These are phyloP conservation scores for Akanthomyces muscarius DNA, from an alignment of 2,329 filamentous ascomycete species.

Conservation along the genomic window DNA sequence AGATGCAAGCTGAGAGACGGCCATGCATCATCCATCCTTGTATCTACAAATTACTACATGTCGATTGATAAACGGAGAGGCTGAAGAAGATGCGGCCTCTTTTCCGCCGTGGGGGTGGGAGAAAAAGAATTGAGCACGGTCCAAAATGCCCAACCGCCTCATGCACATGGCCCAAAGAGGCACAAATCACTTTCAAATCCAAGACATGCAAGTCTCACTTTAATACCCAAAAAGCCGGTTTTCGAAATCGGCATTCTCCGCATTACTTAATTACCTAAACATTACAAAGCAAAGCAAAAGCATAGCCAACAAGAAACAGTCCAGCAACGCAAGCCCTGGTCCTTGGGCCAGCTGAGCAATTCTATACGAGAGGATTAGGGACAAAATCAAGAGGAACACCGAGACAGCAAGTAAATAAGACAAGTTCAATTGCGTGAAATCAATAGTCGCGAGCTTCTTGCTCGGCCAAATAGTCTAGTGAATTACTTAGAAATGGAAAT, in stretches of 20 bases:
- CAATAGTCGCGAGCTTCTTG: constrained; percentile 11
- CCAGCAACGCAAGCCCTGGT: not conserved
- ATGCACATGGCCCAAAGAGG: no score
- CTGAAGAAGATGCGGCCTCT: no score
- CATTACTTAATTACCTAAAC: not conserved
- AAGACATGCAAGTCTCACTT: constrained; percentile 1
- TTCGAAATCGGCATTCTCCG: not conserved
- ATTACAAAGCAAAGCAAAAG: not conserved
- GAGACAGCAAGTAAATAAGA: constrained; percentile 3
- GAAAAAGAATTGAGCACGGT: no score
- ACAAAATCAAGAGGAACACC: not conserved
- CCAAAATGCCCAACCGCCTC: no score
- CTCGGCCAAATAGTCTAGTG: constrained; percentile 16
- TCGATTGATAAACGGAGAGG: no score
- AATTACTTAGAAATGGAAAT: constrained; percentile 6
- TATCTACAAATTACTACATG: no score
- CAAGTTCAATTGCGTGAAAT: constrained; percentile 5
- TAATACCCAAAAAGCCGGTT: not conserved
- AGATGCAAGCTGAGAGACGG: no score
- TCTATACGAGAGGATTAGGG: not conserved
- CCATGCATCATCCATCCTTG: no score
- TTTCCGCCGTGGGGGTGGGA: no score
- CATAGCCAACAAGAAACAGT: not conserved
- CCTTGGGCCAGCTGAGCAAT: not conserved
- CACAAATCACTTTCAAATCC: not conserved